phyloP scores from a whole-genome alignment of 2,329 filamentous ascomycete species.

The Alternaria triticimaculans region DNA sequence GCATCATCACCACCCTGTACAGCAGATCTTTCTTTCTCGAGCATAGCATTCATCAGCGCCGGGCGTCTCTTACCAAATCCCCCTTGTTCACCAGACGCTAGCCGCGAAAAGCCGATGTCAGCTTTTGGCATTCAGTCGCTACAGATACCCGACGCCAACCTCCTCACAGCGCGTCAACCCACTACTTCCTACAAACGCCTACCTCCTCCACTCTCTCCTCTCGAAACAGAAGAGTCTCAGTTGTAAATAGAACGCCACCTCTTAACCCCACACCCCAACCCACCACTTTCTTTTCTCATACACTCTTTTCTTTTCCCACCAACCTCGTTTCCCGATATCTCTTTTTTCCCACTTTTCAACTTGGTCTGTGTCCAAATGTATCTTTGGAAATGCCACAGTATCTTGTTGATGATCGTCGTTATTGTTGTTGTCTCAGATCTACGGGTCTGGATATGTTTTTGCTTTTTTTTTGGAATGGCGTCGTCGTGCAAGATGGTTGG shows the following conservation, averaged over 20 bases:
- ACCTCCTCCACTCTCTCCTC: not conserved
- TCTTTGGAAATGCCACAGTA: not conserved
- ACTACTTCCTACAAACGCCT: not conserved
- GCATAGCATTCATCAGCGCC: conserved; percentile 39
- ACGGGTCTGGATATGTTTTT: conserved; percentile 3
- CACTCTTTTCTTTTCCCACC: not conserved
- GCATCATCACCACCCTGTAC: conserved; percentile 18
- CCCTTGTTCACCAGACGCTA: conserved; percentile 1
- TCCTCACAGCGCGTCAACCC: conserved; percentile 11
- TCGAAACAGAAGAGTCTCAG: not conserved
- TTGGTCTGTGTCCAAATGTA: conserved; percentile 11
- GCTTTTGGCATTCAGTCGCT: conserved; percentile 41
- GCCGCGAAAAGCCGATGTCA: conserved; percentile 17
- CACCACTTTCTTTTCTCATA: not conserved
- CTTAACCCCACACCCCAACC: conserved; percentile 3
- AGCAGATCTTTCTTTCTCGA: conserved; percentile 26
- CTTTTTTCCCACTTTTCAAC: not conserved
- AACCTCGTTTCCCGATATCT: conserved; percentile 4
- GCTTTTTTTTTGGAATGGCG: conserved; percentile 2
- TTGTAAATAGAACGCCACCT: not conserved
- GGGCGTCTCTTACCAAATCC: conserved; percentile 24
- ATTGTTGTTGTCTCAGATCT: conserved; percentile 1
- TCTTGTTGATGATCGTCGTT: not conserved
- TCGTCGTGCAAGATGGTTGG: conserved; percentile 9
- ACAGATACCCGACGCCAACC: conserved; percentile 46